These are phyloP conservation scores for Aegilops sharonensis DNA, from an alignment of 176 grass and related monocot genomes.

Conservation along the genomic window DNA sequence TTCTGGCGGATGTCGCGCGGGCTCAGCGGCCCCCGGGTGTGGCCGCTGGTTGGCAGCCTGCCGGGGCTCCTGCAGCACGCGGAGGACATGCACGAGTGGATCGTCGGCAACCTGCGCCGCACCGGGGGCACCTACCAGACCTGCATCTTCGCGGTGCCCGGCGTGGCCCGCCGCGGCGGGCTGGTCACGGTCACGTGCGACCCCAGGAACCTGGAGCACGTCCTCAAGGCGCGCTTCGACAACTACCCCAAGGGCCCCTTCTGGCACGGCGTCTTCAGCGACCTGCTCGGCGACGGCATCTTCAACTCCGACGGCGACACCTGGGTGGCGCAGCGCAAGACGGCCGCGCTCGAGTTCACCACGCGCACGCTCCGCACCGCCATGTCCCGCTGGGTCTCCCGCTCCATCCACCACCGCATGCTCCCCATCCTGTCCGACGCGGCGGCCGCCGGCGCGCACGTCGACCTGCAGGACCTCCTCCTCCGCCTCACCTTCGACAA, in stretches of 20 bases:
- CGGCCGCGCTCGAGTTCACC: slow-evolving; percentile 93
- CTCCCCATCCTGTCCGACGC: slow-evolving; percentile 72
- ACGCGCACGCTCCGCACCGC: slow-evolving; percentile 81
- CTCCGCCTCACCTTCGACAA: slow-evolving; percentile 96
- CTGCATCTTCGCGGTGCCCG: slow-evolving; percentile 77
- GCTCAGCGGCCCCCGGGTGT: slow-evolving; percentile 67
- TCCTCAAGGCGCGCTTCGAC: slow-evolving; percentile 82
- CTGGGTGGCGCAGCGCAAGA: slow-evolving; percentile 91
- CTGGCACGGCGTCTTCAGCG: slow-evolving; percentile 84
- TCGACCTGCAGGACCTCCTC: slow-evolving; percentile 91
- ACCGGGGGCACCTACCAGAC: slow-evolving; percentile 80
- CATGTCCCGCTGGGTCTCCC: slow-evolving; percentile 89
- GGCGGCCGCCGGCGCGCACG: neutral
- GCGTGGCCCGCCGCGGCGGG: slow-evolving; percentile 59
- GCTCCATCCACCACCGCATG: slow-evolving; percentile 73
- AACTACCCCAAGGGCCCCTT: slow-evolving; percentile 99
- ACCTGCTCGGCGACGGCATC: slow-evolving; percentile 91
- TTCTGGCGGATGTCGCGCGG: slow-evolving; percentile 69
- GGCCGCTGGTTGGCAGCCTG: slow-evolving; percentile 79
- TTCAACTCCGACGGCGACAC: slow-evolving; percentile 97
- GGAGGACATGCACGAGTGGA: slow-evolving; percentile 97
- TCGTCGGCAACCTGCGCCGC: slow-evolving; percentile 64
- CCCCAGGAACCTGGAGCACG: slow-evolving; percentile 86
- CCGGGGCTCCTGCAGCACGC: slow-evolving; percentile 74
- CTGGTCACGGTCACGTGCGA: slow-evolving; percentile 85